A percentile compares a stretch with the other conserved stretches of the same genome.
phyloP scores from a whole-genome alignment of 805 yeast species.

The Hagleromyces aurorensis region DNA sequence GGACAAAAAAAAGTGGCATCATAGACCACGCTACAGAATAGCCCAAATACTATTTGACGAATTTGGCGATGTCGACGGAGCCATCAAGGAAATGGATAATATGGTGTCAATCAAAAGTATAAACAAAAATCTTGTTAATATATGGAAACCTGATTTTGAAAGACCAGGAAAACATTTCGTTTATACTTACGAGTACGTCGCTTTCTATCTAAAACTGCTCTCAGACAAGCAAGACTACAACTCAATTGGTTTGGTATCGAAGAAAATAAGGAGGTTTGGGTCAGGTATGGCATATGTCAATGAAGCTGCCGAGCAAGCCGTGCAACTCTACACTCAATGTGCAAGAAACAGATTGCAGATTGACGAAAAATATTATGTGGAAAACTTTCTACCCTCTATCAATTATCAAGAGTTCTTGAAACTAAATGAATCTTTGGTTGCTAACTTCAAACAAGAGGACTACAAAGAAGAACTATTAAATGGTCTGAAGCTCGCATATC shows the following conservation, averaged over 20 bases:
- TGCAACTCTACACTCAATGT: constrained; percentile 17
- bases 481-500: constrained; percentile 22
- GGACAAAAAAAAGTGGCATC: constrained; percentile 91
- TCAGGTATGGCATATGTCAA: constrained; percentile 54
- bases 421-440: constrained; percentile 16
- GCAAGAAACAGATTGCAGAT: constrained; percentile 13
- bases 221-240: constrained; percentile 47
- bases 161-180: constrained; percentile 89
- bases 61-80: constrained; percentile 42
- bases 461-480: constrained; percentile 15
- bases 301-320: constrained; percentile 24
- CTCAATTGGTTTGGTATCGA: constrained; percentile 51
- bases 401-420: constrained; percentile 21
- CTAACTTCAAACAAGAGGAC: constrained; percentile 12
- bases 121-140: constrained; percentile 64
- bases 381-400: constrained; percentile 20
- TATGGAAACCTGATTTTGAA: constrained; percentile 92
- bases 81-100: constrained; percentile 55
- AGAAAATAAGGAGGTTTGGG: constrained; percentile 69
- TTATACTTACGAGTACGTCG: constrained; percentile 62
- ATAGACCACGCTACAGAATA: constrained; percentile 66
- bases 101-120: constrained; percentile 60
- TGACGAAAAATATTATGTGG: constrained; percentile 24
- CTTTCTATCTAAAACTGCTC: constrained; percentile 52
- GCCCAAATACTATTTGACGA: constrained; percentile 56